These are phyloP conservation scores for Populus hybrid DNA, from an alignment of 441 rosid species.

Conservation along the genomic window DNA sequence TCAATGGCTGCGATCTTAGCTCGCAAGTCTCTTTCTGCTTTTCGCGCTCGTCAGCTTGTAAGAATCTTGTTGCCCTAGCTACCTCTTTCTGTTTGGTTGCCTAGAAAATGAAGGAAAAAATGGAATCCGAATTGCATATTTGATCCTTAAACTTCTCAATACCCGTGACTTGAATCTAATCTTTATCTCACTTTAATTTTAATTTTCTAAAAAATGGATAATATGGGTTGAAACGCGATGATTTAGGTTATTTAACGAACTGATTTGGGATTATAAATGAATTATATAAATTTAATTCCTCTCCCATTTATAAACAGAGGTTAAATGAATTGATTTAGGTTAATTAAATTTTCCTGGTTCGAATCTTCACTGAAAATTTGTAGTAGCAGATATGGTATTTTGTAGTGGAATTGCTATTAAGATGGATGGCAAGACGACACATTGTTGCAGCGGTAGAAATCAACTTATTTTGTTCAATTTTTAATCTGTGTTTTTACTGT, in stretches of 20 bases:
- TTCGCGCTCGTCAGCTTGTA: conserved; percentile 78
- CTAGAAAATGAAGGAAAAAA: conserved; percentile 12
- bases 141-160: background rate
- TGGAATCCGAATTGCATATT: background rate
- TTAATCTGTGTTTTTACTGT: background rate
- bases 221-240: background rate
- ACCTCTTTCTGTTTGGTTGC: conserved; percentile 1
- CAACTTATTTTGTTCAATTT: background rate
- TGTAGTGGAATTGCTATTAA: background rate
- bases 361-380: background rate
- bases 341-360: background rate
- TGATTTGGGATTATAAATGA: background rate
- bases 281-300: background rate
- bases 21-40: conserved; percentile 73
- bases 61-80: conserved; percentile 21
- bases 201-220: background rate
- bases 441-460: background rate
- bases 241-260: background rate
- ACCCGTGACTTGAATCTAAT: background rate
- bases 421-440: background rate
- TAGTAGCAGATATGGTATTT: background rate
- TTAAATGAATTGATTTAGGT: background rate
- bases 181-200: background rate
- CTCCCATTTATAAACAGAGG: background rate
- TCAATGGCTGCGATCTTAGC: conserved; percentile 76